Percentiles rank a stretch among this genome's conserved stretches.
Evolutionary conservation across 805 yeast species (phyloP).

Genomic region (Martiniozyma abietophila): DNA sequence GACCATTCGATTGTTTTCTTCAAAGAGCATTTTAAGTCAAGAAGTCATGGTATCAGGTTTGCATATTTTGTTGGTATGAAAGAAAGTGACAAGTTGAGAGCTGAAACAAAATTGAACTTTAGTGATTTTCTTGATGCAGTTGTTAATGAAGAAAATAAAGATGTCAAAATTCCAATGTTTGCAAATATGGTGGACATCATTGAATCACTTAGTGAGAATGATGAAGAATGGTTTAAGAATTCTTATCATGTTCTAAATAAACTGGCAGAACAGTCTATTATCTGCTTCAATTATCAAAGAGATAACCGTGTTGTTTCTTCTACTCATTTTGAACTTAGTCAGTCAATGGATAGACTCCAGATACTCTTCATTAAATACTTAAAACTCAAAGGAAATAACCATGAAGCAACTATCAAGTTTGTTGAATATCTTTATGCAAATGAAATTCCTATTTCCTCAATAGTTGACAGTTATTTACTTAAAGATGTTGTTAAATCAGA

Average conservation of each 20-base stretch:
- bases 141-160: conserved; percentile 39
- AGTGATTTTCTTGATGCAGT: conserved; percentile 36
- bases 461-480: conserved; percentile 50
- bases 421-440: conserved; percentile 36
- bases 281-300: conserved; percentile 33
- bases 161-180: conserved; percentile 51
- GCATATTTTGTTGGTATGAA: conserved; percentile 53
- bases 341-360: conserved; percentile 59
- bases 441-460: conserved; percentile 36
- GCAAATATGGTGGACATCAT: conserved; percentile 67
- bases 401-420: conserved; percentile 31
- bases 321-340: conserved; percentile 61
- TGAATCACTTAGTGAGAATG: conserved; percentile 36
- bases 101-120: conserved; percentile 44
- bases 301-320: conserved; percentile 42
- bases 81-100: conserved; percentile 49
- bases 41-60: conserved; percentile 57
- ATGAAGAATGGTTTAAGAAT: conserved; percentile 45
- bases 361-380: conserved; percentile 29
- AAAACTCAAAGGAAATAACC: conserved; percentile 9
- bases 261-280: conserved; percentile 34
- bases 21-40: conserved; percentile 50
- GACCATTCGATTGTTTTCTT: conserved; percentile 66
- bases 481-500: conserved; percentile 41
- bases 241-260: conserved; percentile 39